Base-by-base conservation (phyloP, 2,329 filamentous ascomycete species). In the Rhynchosporium secalis region DNA sequence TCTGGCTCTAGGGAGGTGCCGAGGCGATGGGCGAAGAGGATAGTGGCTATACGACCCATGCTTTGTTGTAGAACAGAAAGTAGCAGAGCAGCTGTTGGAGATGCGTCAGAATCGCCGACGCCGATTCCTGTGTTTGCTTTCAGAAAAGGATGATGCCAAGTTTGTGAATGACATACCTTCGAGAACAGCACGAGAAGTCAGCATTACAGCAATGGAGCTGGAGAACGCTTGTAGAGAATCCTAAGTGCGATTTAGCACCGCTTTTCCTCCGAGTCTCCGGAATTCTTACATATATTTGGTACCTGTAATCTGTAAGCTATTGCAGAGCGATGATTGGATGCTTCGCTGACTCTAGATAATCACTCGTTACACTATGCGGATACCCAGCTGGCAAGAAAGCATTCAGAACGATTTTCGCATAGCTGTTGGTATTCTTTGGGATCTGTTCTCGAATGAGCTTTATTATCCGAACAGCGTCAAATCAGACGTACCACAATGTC, bases 321-420 rank as follows among this genome's bases (percentile, higher is more conserved):
- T 8, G 10, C 13, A 3, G 3, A 46, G 48, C 4, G 6, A 33
- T 43, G 48, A 65, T 31, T 45, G 36, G 38, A 51, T 12, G 15
- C 26, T 9, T 43, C 15, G 9, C 80, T 72, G 66, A 89, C 85
- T 84, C 79, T 12, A 87, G 75, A 74, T 91, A 91, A 73, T 91
- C 88, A 41, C 83, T 78, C n/a, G 83, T 88, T 43, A 91, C 88
- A 67, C 85, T 89, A 49, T 86, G 80, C 2, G 88, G 88, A 75
- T 86, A 91, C 12, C 88, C 88, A 1, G 83, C 81, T 0, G 88
- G 88, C 3, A 91, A 76, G 70, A 91, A 90, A 5, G 88, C 79
- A 66, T 85, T 81, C 10, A 87, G 73, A 1, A 85, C 65, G 60
- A 60, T 70, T 56, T 63, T 70, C 5, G 63, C 67, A 68, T 71